Base-by-base conservation (phyloP, 139 green algal species). In the Chlorella sp. region DNA sequence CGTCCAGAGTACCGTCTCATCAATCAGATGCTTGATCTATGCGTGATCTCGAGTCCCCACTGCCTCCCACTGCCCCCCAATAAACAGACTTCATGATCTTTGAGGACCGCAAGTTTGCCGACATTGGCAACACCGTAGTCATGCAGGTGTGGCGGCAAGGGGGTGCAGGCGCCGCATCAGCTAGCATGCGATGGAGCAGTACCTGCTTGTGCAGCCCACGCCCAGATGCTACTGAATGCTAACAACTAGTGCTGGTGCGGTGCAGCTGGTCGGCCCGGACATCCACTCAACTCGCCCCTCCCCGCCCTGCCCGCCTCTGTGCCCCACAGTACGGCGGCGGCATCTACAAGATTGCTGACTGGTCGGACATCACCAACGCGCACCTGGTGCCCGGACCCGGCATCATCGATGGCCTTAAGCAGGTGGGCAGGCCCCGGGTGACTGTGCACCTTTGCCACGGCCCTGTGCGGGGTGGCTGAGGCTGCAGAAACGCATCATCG, bases 41-140 rank as follows among this genome's bases (percentile, higher is more conserved):
- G 17, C 26, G 14, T 34, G 22, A 34, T 24, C 26, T 34, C 26
- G 2, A 17, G 60, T 34, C 34, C 38, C 16, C 69, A 54, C 24
- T n/a, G 24, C 6, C 30, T 32, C 2, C 69, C 34, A 14, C 14
- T 19, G 2, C 8, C 73, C 8, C 73, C 30, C 9, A 19, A 34
- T 32, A 0, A 74, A 51, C 92, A 96, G 93, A 99, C 88, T 99
- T 99, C 87, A 69, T 99, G 44, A 98, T 99, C 70, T 99, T 99
- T 85, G 97, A 99, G 92, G 97, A 99, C 90, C 94, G 97, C 83
- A 99, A 99, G 91, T 99, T 99, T 92, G 97, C 97, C 0, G 97
- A 99, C 92, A 99, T 99, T 74, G 97, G 97, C 86, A 99, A 99
- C 94, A 99, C 97, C 0, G 97, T 99, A 62, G 96, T 97, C 32